Evolutionary conservation across 495 filamentous ascomycete genomes (phyloP).

Genomic region (Achaetomiella virescens): DNA sequence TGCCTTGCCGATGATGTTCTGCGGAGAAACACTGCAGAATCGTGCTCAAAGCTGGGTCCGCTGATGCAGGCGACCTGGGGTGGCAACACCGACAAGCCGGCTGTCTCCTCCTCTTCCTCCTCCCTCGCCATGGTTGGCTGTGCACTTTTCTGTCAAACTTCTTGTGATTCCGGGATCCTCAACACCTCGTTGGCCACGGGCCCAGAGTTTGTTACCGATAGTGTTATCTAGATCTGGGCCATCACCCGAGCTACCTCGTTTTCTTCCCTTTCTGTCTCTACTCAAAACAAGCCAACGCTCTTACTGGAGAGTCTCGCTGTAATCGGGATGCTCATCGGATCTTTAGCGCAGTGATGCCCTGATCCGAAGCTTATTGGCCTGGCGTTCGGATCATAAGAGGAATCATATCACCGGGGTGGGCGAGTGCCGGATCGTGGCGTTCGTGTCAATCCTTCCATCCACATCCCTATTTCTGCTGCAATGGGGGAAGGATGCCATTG

Average conservation of each 20-base stretch:
- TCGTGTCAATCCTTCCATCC: background rate
- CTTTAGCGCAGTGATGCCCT: background rate
- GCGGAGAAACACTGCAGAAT: background rate
- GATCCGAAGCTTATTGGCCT: background rate
- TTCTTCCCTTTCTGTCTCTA: background rate
- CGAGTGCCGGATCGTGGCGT: conserved; percentile 11
- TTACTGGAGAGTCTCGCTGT: too few species aligned
- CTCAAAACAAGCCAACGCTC: too few species aligned
- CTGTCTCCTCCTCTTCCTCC: background rate
- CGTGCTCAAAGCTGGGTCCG: background rate
- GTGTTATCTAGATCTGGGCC: background rate
- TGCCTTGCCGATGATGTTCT: background rate
- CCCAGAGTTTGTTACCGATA: background rate
- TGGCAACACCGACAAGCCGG: background rate
- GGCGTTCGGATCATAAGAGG: background rate
- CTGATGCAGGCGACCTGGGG: background rate
- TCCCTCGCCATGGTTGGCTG: background rate
- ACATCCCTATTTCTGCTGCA: background rate
- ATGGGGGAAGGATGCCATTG: background rate
- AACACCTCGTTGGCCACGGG: too few species aligned
- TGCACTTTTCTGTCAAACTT: background rate
- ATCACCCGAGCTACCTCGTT: too few species aligned
- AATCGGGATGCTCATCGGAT: too few species aligned
- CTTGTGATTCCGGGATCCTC: background rate
- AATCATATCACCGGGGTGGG: background rate